Percentiles rank a stretch among this genome's conserved stretches.
These are phyloP conservation scores for Paratinospora sagittata DNA, from an alignment of 164 flowering plant species.

Conservation along the genomic window DNA sequence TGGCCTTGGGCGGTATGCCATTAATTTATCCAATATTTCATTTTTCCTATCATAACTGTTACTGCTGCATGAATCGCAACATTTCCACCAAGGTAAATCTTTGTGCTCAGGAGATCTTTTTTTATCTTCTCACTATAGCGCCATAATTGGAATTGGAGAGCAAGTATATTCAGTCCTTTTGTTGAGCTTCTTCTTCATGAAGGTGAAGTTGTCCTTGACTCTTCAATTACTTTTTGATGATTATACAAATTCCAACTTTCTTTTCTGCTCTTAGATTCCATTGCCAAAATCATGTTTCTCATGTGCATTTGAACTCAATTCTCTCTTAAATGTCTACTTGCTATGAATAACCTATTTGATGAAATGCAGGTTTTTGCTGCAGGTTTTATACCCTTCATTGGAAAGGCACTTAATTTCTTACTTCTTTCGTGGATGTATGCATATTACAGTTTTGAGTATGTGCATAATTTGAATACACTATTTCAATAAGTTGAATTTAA, in stretches of 20 bases:
- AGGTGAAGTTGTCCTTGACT: constrained; percentile 38
- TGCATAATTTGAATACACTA: constrained; percentile 7
- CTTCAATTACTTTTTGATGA: background rate
- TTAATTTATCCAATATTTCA: no score
- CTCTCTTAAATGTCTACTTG: background rate
- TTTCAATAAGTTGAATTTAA: background rate
- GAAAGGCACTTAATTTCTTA: constrained; percentile 73
- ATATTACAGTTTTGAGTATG: constrained; percentile 94
- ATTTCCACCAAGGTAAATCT: background rate
- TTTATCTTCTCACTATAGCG: constrained; percentile 29
- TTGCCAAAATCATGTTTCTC: background rate
- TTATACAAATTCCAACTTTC: constrained; percentile 1
- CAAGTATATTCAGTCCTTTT: constrained; percentile 67
- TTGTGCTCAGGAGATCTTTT: constrained; percentile 1
- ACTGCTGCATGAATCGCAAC: background rate
- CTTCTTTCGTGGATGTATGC: constrained; percentile 98
- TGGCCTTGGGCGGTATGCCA: constrained; percentile 19
- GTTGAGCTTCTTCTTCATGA: constrained; percentile 65
- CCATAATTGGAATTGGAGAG: constrained; percentile 75
- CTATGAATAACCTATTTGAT: constrained; percentile 1
- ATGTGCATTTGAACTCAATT: background rate
- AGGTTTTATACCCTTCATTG: constrained; percentile 70
- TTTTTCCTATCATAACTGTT: no score
- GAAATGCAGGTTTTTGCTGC: constrained; percentile 63
- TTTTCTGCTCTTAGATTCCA: background rate